Evolutionary conservation across 805 yeast genomes (phyloP).

Genomic region (Teunomyces funiuensis): DNA sequence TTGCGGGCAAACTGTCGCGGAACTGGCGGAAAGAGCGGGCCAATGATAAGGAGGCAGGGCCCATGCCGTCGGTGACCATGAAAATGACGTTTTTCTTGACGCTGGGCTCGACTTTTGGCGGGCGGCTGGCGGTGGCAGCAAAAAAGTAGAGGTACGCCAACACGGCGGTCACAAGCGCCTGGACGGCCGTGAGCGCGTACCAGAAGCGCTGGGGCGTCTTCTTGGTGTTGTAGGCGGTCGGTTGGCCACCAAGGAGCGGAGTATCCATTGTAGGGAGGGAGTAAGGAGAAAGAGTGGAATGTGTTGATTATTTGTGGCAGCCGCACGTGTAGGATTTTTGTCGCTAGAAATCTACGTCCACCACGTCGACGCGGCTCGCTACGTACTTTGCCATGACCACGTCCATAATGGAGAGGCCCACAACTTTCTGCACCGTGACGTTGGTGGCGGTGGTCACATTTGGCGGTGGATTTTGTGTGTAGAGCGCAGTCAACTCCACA

Average conservation of each 20-base stretch:
- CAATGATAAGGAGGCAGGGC: constrained; percentile 81
- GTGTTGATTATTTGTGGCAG: neutral
- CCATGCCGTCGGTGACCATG: constrained; percentile 95
- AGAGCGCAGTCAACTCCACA: constrained; percentile 47
- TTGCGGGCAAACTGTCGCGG: constrained; percentile 51
- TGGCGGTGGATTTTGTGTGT: constrained; percentile 4
- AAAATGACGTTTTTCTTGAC: constrained; percentile 74
- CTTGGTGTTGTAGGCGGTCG: constrained; percentile 10
- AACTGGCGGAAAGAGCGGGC: constrained; percentile 74
- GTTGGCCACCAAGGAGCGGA: constrained; percentile 12
- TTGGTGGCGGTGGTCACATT: constrained; percentile 15
- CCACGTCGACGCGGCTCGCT: constrained; percentile 18
- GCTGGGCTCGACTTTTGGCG: constrained; percentile 2
- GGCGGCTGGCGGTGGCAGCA: constrained; percentile 1
- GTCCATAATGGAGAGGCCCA: constrained; percentile 68
- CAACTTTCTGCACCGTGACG: constrained; percentile 52
- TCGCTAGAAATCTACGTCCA: constrained; percentile 6
- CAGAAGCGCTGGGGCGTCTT: constrained; percentile 4
- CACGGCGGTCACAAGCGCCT: constrained; percentile 2
- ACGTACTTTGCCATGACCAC: constrained; percentile 49
- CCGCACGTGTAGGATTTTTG: too few relatives aligned
- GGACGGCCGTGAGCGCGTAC: constrained; percentile 3
- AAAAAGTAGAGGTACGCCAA: constrained; percentile 6
- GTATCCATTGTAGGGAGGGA: neutral
- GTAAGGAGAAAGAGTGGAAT: neutral